Conservation (phyloP, 345 rosid genomes). For the Eutrema heterophyllum region DNA sequence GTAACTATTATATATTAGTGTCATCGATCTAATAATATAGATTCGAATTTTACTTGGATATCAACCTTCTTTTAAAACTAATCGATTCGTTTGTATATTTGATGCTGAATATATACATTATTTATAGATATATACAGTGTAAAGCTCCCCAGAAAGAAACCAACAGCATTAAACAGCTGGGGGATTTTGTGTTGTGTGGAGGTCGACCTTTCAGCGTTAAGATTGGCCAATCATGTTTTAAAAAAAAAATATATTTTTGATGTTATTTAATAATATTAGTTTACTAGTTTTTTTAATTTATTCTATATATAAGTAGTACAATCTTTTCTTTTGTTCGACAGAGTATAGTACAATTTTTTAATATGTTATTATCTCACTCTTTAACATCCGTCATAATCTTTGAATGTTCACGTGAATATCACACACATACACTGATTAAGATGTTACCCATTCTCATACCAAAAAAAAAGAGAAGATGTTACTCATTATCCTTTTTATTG, state of each 20-base stretch:
- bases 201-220: slow-evolving; percentile 32
- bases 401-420: slow-evolving; percentile 24
- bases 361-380: background rate
- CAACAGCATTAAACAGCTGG: slow-evolving; percentile 29
- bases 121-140: background rate
- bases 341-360: background rate
- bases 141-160: slow-evolving; percentile 33
- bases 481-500: background rate
- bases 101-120: slow-evolving; percentile 4
- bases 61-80: background rate
- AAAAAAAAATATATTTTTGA: background rate
- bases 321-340: background rate
- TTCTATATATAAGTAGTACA: background rate
- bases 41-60: slow-evolving; percentile 20
- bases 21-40: slow-evolving; percentile 7
- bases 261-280: background rate
- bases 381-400: slow-evolving; percentile 8
- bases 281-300: too few species aligned
- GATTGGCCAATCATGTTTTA: slow-evolving; percentile 25
- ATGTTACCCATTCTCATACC: slow-evolving; percentile 1
- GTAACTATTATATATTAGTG: slow-evolving; percentile 20
- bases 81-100: background rate
- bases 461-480: too few species aligned
- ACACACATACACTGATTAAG: slow-evolving; percentile 14
- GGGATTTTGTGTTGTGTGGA: slow-evolving; percentile 30